A percentile compares a stretch with the other conserved stretches of the same genome.
Evolutionary conservation across 768 basidiomycete genomes (phyloP).

Genomic region (Chalciporus chontae): DNA sequence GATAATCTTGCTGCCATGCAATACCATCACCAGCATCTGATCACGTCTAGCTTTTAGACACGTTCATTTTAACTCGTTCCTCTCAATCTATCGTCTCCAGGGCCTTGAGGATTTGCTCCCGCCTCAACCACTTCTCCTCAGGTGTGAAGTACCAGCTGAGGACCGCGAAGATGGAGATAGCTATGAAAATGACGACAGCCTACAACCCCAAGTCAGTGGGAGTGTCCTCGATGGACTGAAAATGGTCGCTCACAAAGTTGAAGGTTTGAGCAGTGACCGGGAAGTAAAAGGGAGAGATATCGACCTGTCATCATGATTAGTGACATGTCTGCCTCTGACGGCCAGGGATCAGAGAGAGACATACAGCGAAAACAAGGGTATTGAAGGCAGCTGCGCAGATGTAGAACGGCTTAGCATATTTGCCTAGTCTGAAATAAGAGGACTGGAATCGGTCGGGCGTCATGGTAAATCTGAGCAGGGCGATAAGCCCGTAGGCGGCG

Average conservation of each 20-base stretch:
- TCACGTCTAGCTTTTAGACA: conserved; percentile 1
- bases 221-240: background rate
- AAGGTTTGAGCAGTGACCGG: conserved; percentile 73
- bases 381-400: conserved; percentile 68
- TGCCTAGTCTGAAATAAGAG: conserved; percentile 72
- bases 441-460: conserved; percentile 73
- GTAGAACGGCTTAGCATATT: conserved; percentile 66
- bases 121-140: conserved; percentile 74
- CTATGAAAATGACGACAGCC: conserved; percentile 77
- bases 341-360: conserved; percentile 23
- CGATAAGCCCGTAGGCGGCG: conserved; percentile 83
- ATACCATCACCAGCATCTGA: background rate
- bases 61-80: background rate
- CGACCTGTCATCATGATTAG: conserved; percentile 45
- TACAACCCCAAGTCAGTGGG: conserved; percentile 28
- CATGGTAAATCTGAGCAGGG: conserved; percentile 68
- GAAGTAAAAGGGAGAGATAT: conserved; percentile 85
- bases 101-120: conserved; percentile 54
- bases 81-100: conserved; percentile 30
- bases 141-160: conserved; percentile 78
- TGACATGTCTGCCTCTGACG: background rate
- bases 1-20: conserved; percentile 3
- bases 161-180: conserved; percentile 74
- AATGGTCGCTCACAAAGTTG: conserved; percentile 67
- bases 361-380: conserved; percentile 64